These are phyloP conservation scores for Coprinopsis strossmayeri DNA, from an alignment of 768 basidiomycete species.

Conservation along the genomic window DNA sequence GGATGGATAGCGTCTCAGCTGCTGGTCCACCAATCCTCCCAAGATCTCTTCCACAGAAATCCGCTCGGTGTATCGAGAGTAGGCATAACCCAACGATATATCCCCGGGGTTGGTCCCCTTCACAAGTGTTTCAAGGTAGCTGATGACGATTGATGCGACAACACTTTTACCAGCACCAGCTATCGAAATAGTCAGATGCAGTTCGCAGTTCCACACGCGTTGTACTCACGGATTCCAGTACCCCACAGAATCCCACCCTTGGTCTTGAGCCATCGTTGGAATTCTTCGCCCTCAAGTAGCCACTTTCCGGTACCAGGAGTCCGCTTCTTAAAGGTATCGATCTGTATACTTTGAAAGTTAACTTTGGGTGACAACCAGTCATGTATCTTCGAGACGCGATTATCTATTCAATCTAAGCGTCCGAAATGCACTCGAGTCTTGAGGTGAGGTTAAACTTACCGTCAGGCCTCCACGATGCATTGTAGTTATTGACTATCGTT, in stretches of 20 bases:
- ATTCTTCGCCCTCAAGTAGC: background rate
- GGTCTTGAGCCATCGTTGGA: background rate
- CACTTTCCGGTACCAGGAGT: background rate
- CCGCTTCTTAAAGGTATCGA: background rate
- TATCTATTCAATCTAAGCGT: too few relatives aligned
- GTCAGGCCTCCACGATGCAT: too few relatives aligned
- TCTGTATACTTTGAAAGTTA: too few relatives aligned
- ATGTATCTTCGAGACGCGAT: too few relatives aligned
- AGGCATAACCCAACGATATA: background rate
- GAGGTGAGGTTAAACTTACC: too few relatives aligned
- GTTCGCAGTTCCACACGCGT: too few relatives aligned
- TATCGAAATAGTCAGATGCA: background rate
- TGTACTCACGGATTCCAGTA: background rate
- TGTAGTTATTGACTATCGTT: too few relatives aligned
- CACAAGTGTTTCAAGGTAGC: background rate
- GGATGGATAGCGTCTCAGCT: background rate
- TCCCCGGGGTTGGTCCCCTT: background rate
- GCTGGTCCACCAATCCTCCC: background rate
- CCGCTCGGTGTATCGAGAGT: background rate
- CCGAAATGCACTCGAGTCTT: too few relatives aligned
- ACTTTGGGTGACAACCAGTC: too few relatives aligned
- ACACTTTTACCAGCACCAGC: slow-evolving; percentile 6
- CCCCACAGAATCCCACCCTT: background rate
- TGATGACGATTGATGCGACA: background rate
- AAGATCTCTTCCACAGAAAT: background rate